Conservation (phyloP, 352 stramenopile species). For the Phytophthora citrophthora region DNA sequence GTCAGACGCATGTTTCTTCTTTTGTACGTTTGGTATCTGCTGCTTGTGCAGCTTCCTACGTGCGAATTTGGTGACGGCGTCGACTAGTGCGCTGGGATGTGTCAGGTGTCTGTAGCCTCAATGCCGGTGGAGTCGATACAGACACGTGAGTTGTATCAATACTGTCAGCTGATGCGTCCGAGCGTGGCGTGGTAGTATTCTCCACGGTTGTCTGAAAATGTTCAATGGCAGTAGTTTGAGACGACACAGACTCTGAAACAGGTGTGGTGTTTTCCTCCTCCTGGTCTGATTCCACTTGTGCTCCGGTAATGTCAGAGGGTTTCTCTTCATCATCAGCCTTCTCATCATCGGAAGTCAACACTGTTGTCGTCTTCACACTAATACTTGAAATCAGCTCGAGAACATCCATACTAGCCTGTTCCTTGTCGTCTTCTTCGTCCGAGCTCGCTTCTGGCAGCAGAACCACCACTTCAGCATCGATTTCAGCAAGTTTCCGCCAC, state of each 20-base stretch:
- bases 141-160: background rate
- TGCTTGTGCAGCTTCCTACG: slow-evolving; percentile 1
- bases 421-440: slow-evolving; percentile 19
- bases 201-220: slow-evolving; percentile 7
- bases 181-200: slow-evolving; percentile 8
- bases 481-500: slow-evolving; percentile 7
- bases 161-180: slow-evolving; percentile 12
- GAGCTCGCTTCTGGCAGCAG: slow-evolving; percentile 36
- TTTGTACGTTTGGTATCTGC: slow-evolving; percentile 22
- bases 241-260: background rate
- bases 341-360: slow-evolving; percentile 11
- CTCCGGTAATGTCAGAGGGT: slow-evolving; percentile 4
- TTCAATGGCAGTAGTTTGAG: slow-evolving; percentile 7
- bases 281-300: slow-evolving; percentile 15
- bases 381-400: slow-evolving; percentile 7
- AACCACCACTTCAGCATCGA: slow-evolving; percentile 54
- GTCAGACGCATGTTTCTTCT: slow-evolving; percentile 14
- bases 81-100: slow-evolving; percentile 22
- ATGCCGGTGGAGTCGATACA: slow-evolving; percentile 2
- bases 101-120: slow-evolving; percentile 20
- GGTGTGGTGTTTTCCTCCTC: background rate
- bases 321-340: slow-evolving; percentile 17
- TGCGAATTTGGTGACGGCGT: slow-evolving; percentile 11
- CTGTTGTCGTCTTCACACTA: slow-evolving; percentile 7
- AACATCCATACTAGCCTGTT: slow-evolving; percentile 14